Conservation (phyloP, 768 basidiomycete genomes). For the Suillus americanus region DNA sequence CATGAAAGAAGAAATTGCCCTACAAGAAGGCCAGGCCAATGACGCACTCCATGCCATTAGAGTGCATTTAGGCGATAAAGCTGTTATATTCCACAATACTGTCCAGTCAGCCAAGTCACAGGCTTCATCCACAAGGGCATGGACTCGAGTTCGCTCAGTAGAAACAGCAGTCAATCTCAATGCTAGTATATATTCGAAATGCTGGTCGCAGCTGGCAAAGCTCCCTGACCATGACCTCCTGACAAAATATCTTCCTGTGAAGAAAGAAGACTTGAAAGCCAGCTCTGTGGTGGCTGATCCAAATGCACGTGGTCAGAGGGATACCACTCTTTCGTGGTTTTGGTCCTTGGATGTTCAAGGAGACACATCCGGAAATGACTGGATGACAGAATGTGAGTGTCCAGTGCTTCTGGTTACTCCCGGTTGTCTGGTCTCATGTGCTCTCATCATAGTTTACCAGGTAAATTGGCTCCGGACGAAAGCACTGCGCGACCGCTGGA, state of each 20-base stretch:
- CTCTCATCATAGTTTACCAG: slow-evolving; percentile 3
- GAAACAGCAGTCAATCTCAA: slow-evolving; percentile 2
- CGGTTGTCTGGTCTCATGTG: neutral
- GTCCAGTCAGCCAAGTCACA: slow-evolving; percentile 4
- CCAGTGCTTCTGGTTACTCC: neutral
- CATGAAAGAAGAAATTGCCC: slow-evolving; percentile 9
- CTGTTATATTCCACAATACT: slow-evolving; percentile 6
- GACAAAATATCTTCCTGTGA: neutral
- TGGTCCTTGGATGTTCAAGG: slow-evolving; percentile 9
- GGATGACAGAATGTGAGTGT: slow-evolving; percentile 13
- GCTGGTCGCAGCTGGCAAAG: neutral
- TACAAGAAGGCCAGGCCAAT: slow-evolving; percentile 16
- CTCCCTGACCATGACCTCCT: neutral
- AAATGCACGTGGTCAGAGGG: slow-evolving; percentile 5
- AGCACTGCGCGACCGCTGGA: slow-evolving; percentile 1
- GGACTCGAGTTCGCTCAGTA: neutral
- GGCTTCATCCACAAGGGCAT: neutral
- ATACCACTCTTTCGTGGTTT: slow-evolving; percentile 9
- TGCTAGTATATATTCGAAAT: slow-evolving; percentile 3
- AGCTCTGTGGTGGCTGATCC: slow-evolving; percentile 5
- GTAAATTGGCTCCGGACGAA: slow-evolving; percentile 11
- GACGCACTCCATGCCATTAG: slow-evolving; percentile 14
- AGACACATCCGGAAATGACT: slow-evolving; percentile 4
- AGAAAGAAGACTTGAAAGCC: slow-evolving; percentile 7
- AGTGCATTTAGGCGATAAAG: slow-evolving; percentile 12